phyloP scores from a whole-genome alignment of 2,329 filamentous ascomycete genomes.

The Mycosphaerelloides madeirae region DNA sequence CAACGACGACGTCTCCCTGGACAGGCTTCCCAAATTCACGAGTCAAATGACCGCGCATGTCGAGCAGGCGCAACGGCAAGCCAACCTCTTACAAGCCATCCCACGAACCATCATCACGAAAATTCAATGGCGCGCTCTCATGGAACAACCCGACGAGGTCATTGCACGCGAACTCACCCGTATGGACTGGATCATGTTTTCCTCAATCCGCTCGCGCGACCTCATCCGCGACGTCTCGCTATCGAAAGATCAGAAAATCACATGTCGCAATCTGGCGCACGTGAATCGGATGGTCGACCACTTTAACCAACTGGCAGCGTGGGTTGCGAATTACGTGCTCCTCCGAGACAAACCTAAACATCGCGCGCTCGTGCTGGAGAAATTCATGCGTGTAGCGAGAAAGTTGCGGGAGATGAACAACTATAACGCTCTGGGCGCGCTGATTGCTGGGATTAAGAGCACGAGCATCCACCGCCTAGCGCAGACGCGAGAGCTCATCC shows the following conservation, averaged over 20 bases:
- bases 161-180: slow-evolving; percentile 88
- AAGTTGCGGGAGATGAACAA: slow-evolving; percentile 90
- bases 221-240: slow-evolving; percentile 87
- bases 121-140: slow-evolving; percentile 81
- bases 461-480: slow-evolving; percentile 77
- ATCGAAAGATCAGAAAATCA: slow-evolving; percentile 49
- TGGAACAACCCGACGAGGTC: slow-evolving; percentile 77
- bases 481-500: slow-evolving; percentile 73
- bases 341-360: slow-evolving; percentile 95
- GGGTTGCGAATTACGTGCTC: slow-evolving; percentile 55
- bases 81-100: slow-evolving; percentile 64
- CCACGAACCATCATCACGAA: slow-evolving; percentile 71
- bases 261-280: slow-evolving; percentile 66
- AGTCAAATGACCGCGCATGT: slow-evolving; percentile 58
- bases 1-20: slow-evolving; percentile 19
- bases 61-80: slow-evolving; percentile 77
- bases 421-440: slow-evolving; percentile 91
- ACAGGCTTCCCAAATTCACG: slow-evolving; percentile 30
- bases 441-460: slow-evolving; percentile 87
- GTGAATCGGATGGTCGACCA: slow-evolving; percentile 93
- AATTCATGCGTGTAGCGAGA: slow-evolving; percentile 84
- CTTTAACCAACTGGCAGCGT: slow-evolving; percentile 56
- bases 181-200: slow-evolving; percentile 98
- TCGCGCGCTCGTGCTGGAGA: slow-evolving; percentile 82
- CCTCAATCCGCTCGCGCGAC: slow-evolving; percentile 86